Base-by-base conservation (phyloP, 164 flowering plant species). In the Umbilicus rupestris region DNA sequence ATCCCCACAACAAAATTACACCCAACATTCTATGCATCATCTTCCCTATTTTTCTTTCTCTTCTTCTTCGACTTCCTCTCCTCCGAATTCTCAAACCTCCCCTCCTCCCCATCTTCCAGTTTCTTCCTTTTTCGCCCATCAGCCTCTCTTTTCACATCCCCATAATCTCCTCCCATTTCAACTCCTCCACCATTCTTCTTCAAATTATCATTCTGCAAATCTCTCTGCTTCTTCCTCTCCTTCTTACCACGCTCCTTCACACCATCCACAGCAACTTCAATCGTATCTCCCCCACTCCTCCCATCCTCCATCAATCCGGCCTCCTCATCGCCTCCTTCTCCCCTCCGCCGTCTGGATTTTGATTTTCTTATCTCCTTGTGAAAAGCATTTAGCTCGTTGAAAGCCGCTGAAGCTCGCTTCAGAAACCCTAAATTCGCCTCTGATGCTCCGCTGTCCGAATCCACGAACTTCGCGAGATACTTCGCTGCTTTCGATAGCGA, bases 291-390 rank as follows among this genome's bases (percentile, higher is more conserved):
- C 37, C 6, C 37, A 7, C 37, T 35, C 37, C 4, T 35, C 37
- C 37, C 37, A 35, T 45, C 49, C 5, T 16, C 16, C n/a, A 11
- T 16, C 49, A 50, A 14, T 20, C 22, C 22, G 28, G 8, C 57
- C n/a, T 19, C 24, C 7, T 3, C 26, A 50, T 22, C 57, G 3
- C 0, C 57, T 6, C 7, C 26, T 1, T 7, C 26, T 50, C 29
- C 57, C 8, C 28, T 3, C 0, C 6, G 7, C 26, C 10, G 57
- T 22, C 28, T 50, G 22, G 80, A 39, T 70, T 70, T 28, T 80
- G 84, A 65, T 89, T 90, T 63, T 76, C 79, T 8, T 87, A 77
- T 93, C 88, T 92, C 92, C 87, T 88, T 46, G 85, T 91, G 80
- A 81, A 83, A 28, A 87, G 87, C 37, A 89, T 87, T 0, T 81